phyloP scores from a whole-genome alignment of 2,329 filamentous ascomycete genomes.

The Pseudocercospora eumusae region DNA sequence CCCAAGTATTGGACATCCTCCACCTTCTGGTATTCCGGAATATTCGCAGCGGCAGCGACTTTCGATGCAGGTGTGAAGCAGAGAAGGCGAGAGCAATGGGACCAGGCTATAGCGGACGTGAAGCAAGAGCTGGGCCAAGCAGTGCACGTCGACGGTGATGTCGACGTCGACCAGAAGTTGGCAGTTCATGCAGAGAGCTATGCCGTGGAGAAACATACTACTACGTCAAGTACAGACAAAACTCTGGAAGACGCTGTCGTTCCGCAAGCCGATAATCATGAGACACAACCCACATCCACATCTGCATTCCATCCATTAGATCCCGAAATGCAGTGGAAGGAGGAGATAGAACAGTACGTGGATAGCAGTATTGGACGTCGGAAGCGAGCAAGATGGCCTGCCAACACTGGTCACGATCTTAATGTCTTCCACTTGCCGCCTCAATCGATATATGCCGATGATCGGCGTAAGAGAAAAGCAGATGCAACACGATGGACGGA shows the following conservation, averaged over 20 bases:
- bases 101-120: constrained; percentile 60
- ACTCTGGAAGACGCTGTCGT: neutral
- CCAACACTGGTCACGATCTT: constrained; percentile 43
- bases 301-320: neutral
- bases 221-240: neutral
- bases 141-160: constrained; percentile 12
- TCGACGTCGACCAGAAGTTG: constrained; percentile 14
- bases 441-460: constrained; percentile 49
- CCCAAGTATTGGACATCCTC: constrained; percentile 54
- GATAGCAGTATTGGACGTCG: constrained; percentile 20
- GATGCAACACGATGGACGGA: constrained; percentile 40
- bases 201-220: neutral
- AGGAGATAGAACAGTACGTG: constrained; percentile 29
- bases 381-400: constrained; percentile 38
- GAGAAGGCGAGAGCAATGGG: constrained; percentile 60
- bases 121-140: constrained; percentile 49
- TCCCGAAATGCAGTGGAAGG: constrained; percentile 14
- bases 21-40: constrained; percentile 67
- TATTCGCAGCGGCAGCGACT: constrained; percentile 65
- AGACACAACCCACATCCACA: neutral
- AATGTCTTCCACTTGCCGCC: constrained; percentile 40
- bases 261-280: neutral
- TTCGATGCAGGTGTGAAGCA: constrained; percentile 63
- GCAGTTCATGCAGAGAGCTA: neutral
- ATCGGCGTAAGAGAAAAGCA: constrained; percentile 37